Percentiles rank a stretch among this genome's conserved stretches.
These are phyloP conservation scores for Aureoboletus auriporus DNA, from an alignment of 768 basidiomycete genomes.

Conservation along the genomic window DNA sequence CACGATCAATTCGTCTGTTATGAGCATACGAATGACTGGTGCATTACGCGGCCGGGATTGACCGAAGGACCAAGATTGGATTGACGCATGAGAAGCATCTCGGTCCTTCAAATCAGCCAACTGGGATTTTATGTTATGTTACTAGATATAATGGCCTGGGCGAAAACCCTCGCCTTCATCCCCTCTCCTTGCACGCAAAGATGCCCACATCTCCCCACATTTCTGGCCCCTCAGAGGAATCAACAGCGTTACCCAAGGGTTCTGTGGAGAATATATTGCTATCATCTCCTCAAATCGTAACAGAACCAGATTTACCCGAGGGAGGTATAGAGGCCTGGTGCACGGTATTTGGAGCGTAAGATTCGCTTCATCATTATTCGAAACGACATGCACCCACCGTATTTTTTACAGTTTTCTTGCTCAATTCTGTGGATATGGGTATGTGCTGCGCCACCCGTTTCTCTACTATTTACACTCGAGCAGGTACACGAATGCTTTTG, in stretches of 20 bases:
- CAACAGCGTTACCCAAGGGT: background rate
- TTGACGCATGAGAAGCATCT: too few species aligned
- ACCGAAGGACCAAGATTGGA: too few species aligned
- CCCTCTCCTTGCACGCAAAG: background rate
- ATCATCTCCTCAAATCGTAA: background rate
- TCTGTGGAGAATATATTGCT: background rate
- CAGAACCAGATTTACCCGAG: constrained; percentile 8
- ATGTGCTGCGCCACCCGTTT: background rate
- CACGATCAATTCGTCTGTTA: background rate
- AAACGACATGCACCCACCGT: background rate
- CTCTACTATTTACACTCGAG: background rate
- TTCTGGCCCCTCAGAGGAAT: background rate
- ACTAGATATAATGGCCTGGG: background rate
- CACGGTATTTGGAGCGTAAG: constrained; percentile 25
- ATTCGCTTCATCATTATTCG: background rate
- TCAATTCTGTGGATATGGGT: constrained; percentile 27
- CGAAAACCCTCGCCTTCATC: background rate
- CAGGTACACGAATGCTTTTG: constrained; percentile 21
- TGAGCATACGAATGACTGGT: too few species aligned
- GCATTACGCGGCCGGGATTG: too few species aligned
- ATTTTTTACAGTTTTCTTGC: constrained; percentile 19
- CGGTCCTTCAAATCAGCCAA: too few species aligned
- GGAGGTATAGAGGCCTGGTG: constrained; percentile 23
- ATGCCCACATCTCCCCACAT: background rate
- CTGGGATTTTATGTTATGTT: background rate